Base-by-base conservation (phyloP, 305 asterid genomes). In the Fraxinus nigra region DNA sequence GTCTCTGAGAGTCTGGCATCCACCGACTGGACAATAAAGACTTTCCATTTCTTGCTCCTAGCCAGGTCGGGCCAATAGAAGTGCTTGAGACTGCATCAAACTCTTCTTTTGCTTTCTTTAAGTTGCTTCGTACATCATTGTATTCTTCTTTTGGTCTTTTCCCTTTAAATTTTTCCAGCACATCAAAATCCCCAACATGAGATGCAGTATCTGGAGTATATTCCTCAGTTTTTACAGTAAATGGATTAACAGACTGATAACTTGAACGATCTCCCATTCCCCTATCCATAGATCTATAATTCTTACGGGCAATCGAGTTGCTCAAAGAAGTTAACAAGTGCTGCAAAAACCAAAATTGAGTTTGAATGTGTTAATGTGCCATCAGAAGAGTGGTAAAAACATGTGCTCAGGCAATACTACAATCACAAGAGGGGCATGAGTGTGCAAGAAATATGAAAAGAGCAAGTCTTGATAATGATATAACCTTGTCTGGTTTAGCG, bases 51-150 rank as follows among this genome's bases (percentile, higher is more conserved):
- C 84, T 87, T 85, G 24, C 24, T 51, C 85, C 93, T 80, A 81
- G 84, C 89, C 84, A 78, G 73, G 76, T 59, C 24, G 79, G 84
- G 37, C 86, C 86, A 72, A 72, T 72, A 73, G 85, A 81, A 82
- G 56, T 85, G 78, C 86, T 82, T 1, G 86, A 81, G 81, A 85
- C 90, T 70, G 86, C 91, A 59, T 83, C 80, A 65, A 82, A 83
- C 84, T 90, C 97, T 81, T 82, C 89, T 84, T 94, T 94, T 34
- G 90, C 94, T 79, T 85, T 88, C 90, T 86, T 91, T 78, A 82
- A 88, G 56, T 38, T 74, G 81, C 34, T 77, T 14, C 70, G 83
- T 74, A 0, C 89, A 54, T 89, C 92, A 9, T 81, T 22, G 72
- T 59, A 59, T 30, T 85, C 90, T 75, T 84, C 93, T 85, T 84